Conservation (phyloP, 1,139 yeast species). For the Suhomyces coccinellae region DNA sequence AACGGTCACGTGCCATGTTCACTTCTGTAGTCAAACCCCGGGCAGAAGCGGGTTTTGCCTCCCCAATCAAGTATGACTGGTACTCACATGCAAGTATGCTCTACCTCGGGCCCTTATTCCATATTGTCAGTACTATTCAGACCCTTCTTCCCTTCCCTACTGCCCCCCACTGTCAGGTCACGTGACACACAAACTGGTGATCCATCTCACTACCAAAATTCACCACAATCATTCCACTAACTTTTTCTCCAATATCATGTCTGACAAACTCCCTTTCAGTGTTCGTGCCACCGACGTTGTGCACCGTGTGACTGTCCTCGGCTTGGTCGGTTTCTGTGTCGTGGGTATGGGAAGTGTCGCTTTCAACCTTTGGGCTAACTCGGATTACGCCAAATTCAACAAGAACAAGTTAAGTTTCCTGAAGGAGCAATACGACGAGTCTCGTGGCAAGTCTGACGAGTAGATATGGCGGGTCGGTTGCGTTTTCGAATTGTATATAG, state of each 20-base stretch:
- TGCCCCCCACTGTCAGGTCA: background rate
- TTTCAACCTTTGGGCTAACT: slow-evolving; percentile 30
- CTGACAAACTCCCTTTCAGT: slow-evolving; percentile 41
- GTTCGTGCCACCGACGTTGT: slow-evolving; percentile 39
- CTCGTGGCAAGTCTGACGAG: slow-evolving; percentile 11
- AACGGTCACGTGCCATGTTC: background rate
- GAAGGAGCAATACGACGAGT: slow-evolving; percentile 31
- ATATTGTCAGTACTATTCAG: no score
- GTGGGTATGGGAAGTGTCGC: slow-evolving; percentile 33
- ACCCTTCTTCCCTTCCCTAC: no score
- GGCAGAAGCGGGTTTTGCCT: background rate
- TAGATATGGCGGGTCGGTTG: background rate
- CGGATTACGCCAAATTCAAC: slow-evolving; percentile 46
- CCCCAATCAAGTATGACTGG: no score
- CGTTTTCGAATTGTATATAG: slow-evolving; percentile 5
- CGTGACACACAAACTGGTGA: background rate
- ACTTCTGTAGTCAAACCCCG: background rate
- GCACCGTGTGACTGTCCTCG: slow-evolving; percentile 29
- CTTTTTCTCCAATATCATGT: slow-evolving; percentile 18
- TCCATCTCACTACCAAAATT: background rate
- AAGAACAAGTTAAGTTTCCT: slow-evolving; percentile 42
- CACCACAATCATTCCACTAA: background rate
- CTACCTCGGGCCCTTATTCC: no score
- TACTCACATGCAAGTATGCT: no score
- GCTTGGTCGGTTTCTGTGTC: slow-evolving; percentile 36